Conservation (phyloP, 2,329 filamentous ascomycete species). For the Pseudogymnoascus sp. region DNA sequence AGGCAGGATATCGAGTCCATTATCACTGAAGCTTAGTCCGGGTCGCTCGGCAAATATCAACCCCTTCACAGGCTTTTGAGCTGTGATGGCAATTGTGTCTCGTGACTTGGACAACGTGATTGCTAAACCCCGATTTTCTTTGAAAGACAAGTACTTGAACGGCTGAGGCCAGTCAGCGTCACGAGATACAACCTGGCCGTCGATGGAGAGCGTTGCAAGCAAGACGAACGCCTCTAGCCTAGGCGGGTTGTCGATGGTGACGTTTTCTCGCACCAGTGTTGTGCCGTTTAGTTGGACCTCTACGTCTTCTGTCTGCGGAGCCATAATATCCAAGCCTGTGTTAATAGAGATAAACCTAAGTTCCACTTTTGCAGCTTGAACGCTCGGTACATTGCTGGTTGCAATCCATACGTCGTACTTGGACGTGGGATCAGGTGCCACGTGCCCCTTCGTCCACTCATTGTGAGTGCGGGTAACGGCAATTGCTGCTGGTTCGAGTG, state of each 20-base stretch:
- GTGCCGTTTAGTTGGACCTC: not conserved
- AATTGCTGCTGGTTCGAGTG: slow-evolving; percentile 24
- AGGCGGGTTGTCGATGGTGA: not conserved
- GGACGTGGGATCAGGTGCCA: not conserved
- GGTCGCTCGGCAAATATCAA: slow-evolving; percentile 49
- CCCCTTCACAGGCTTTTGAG: slow-evolving; percentile 52
- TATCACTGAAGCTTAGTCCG: slow-evolving; percentile 49
- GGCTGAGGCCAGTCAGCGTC: slow-evolving; percentile 62
- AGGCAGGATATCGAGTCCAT: slow-evolving; percentile 55
- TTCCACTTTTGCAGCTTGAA: not conserved
- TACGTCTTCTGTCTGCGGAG: not conserved
- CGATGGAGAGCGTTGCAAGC: slow-evolving; percentile 44
- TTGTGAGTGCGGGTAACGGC: not conserved
- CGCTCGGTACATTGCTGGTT: not conserved
- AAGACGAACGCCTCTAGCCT: slow-evolving; percentile 22
- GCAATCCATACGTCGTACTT: not conserved
- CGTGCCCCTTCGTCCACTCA: not conserved
- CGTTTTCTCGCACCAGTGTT: not conserved
- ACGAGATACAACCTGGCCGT: slow-evolving; percentile 45
- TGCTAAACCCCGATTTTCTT: slow-evolving; percentile 44
- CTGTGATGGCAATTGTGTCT: slow-evolving; percentile 39
- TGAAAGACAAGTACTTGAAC: slow-evolving; percentile 54
- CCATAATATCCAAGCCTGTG: not conserved
- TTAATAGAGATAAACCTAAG: not conserved
- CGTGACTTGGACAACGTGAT: slow-evolving; percentile 37